Base-by-base conservation (phyloP, 345 rosid genomes). In the Populus pruinosa region DNA sequence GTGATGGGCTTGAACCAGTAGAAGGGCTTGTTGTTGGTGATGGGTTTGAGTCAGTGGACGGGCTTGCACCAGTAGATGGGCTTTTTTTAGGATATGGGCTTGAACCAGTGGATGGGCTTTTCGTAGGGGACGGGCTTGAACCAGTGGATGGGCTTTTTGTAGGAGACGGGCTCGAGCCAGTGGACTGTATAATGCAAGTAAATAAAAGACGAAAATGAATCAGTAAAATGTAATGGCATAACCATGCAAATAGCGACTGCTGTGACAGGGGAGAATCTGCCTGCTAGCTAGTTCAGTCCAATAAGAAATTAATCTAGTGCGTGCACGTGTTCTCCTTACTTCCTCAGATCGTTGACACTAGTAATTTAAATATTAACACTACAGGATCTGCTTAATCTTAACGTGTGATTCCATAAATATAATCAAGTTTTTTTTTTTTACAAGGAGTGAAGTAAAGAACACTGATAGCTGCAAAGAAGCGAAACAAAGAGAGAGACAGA, bases 151-250 rank as follows among this genome's bases (percentile, higher is more conserved):
- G n/a, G 2, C 85, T 87, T 6, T 27, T 69, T 2, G 74, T 31
- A 35, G 82, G 70, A 23, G 82, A 47, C 3, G 76, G 82, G 1
- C 11, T 41, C 31, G 77, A 81, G 5, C 16, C 21, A 4, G 56
- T 3, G 64, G 29, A 10, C 64, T 59, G 29, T 25, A 23, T n/a
- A 23, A 59, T 47, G 18, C 64, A 23, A 59, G 63, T 1, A 8
- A 55, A 2, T 3, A 56, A 10, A 59, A 59, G 27, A 59, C 12
- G 29, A 56, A n/a, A 56, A 56, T 21, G 10, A n/a, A n/a, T 59
- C 2, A 10, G 0, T 23, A 56, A n/a, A 9, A 56, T 9, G 61
- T 9, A 41, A 41, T 41, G 44, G 44, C 44, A 41, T 41, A 3
- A 41, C 44, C 43, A 10, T 41, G 44, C 44, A 18, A 53, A 53